phyloP scores from a whole-genome alignment of 805 yeast species.

The Nakazawaea ernobii region DNA sequence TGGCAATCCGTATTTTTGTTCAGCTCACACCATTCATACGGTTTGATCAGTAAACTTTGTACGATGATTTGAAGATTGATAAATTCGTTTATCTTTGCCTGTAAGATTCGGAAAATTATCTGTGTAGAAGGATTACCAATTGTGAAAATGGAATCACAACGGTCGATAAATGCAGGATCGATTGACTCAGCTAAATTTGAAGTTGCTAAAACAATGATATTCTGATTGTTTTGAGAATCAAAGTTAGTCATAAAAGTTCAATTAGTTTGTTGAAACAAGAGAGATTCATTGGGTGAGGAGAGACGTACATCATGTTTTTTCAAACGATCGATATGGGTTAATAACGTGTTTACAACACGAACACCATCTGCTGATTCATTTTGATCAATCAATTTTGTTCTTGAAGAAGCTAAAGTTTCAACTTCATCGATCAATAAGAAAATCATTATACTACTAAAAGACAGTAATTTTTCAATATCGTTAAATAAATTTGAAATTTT shows the following conservation, averaged over 20 bases:
- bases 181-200: constrained; percentile 30
- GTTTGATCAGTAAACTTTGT: background rate
- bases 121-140: background rate
- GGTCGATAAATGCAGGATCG: constrained; percentile 35
- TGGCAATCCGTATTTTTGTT: background rate
- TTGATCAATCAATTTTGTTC: constrained; percentile 25
- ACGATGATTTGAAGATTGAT: background rate
- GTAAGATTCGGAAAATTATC: background rate
- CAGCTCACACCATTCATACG: background rate
- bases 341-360: constrained; percentile 34
- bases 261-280: background rate
- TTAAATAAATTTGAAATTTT: constrained; percentile 28
- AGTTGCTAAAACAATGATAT: constrained; percentile 31
- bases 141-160: constrained; percentile 24
- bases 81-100: background rate
- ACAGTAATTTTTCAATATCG: constrained; percentile 24
- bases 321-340: constrained; percentile 32
- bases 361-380: constrained; percentile 34
- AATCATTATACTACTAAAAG: constrained; percentile 18
- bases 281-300: background rate
- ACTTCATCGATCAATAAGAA: constrained; percentile 36
- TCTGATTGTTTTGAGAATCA: constrained; percentile 20
- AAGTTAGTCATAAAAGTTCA: background rate
- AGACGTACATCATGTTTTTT: constrained; percentile 15
- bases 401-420: constrained; percentile 34